A percentile compares a stretch with the other conserved stretches of the same genome.
These are phyloP conservation scores for Fimicolochytrium jonesii DNA, from an alignment of 192 early-diverging fungal species.

Conservation along the genomic window DNA sequence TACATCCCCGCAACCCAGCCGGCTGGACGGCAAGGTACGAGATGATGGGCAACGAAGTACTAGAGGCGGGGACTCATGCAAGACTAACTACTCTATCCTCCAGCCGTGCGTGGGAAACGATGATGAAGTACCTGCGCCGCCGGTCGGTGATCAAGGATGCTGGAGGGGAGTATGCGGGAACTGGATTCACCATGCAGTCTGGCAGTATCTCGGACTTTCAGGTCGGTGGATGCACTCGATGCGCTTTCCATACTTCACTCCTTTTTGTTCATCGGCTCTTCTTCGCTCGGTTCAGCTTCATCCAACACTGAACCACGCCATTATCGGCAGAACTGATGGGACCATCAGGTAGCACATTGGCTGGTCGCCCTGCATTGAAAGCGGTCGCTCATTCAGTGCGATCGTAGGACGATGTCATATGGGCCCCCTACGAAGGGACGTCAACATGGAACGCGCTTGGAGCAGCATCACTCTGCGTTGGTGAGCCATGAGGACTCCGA, in stretches of 20 bases:
- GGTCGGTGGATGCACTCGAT: background rate
- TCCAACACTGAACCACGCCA: constrained; percentile 10
- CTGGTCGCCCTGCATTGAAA: background rate
- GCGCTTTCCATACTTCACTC: background rate
- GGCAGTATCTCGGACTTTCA: constrained; percentile 23
- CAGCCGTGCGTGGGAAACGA: constrained; percentile 14
- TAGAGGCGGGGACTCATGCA: too few species aligned
- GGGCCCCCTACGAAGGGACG: too few species aligned
- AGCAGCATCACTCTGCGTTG: background rate
- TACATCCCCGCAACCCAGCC: background rate
- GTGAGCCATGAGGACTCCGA: background rate
- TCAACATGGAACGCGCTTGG: too few species aligned
- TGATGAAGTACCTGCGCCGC: constrained; percentile 20
- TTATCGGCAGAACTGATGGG: constrained; percentile 12
- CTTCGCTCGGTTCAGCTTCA: constrained; percentile 6
- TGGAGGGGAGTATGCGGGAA: constrained; percentile 11
- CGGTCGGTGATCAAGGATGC: constrained; percentile 7
- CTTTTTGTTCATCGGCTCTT: background rate
- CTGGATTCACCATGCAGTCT: constrained; percentile 9
- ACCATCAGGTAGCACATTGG: constrained; percentile 10
- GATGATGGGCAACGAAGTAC: too few species aligned
- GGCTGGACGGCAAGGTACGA: background rate
- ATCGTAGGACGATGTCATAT: too few species aligned
- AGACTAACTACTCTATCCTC: too few species aligned
- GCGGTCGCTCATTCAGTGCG: background rate